Evolutionary conservation across 768 basidiomycete species (phyloP).

Genomic region (Termitomyces sp.): DNA sequence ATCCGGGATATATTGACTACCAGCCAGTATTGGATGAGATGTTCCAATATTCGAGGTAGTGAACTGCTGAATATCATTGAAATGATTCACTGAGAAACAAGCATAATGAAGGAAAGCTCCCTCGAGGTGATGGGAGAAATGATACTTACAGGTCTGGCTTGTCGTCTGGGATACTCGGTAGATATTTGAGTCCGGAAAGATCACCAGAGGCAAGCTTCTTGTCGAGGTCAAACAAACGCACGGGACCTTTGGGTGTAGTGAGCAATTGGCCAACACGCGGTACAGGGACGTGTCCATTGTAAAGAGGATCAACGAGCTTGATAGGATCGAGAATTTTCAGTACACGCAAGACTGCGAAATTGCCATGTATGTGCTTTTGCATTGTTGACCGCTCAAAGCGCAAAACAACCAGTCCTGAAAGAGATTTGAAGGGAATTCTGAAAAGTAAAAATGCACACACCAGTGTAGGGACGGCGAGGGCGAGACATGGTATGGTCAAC

Average conservation of each 20-base stretch:
- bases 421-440: neutral
- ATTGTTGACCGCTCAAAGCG: neutral
- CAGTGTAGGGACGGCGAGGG: neutral
- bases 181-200: neutral
- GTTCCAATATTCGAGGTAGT: too few species aligned
- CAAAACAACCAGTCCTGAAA: neutral
- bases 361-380: neutral
- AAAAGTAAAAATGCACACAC: neutral
- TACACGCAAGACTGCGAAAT: neutral
- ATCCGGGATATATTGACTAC: too few species aligned
- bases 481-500: neutral
- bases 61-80: neutral
- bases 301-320: neutral
- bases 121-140: neutral
- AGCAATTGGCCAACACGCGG: neutral
- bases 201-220: too few species aligned
- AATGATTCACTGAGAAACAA: neutral
- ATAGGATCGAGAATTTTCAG: neutral
- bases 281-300: neutral
- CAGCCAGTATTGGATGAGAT: too few species aligned
- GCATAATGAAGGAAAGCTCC: neutral
- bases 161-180: neutral
- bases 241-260: neutral
- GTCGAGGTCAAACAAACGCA: neutral
- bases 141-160: neutral